These are phyloP conservation scores for Ophiostoma piceae DNA, from an alignment of 2,329 filamentous ascomycete genomes.

Conservation along the genomic window DNA sequence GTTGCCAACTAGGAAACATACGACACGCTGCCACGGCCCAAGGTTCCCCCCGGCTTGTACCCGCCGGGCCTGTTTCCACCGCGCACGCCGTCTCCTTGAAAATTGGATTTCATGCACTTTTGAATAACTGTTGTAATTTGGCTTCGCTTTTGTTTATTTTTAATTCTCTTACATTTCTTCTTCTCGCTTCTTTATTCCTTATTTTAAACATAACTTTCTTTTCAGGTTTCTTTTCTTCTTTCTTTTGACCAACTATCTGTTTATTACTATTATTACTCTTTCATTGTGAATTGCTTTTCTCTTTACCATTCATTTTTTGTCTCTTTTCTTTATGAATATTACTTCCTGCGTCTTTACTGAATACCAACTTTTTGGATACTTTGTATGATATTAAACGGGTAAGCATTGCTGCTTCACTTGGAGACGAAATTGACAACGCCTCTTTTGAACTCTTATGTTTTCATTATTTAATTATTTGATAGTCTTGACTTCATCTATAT, in stretches of 20 bases:
- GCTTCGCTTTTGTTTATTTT: slow-evolving; percentile 14
- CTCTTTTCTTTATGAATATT: background rate
- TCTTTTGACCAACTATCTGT: background rate
- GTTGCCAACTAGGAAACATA: slow-evolving; percentile 46
- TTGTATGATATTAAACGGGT: background rate
- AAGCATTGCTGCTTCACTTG: background rate
- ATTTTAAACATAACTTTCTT: background rate
- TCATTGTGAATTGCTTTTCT: slow-evolving; percentile 8
- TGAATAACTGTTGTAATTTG: slow-evolving; percentile 34
- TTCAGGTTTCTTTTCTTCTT: slow-evolving; percentile 12
- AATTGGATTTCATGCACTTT: slow-evolving; percentile 30
- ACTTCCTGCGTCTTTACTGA: background rate
- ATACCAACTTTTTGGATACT: background rate
- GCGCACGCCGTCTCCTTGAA: no score
- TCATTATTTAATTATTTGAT: background rate
- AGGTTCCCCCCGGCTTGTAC: no score
- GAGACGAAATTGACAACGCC: background rate
- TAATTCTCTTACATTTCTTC: no score
- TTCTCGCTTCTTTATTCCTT: no score
- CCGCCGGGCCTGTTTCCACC: no score
- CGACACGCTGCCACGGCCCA: background rate
- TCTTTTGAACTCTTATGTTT: slow-evolving; percentile 17
- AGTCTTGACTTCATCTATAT: slow-evolving; percentile 28
- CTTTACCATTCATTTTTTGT: slow-evolving; percentile 13
- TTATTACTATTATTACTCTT: background rate